Conservation (phyloP, 371 early-diverging fungal species). For the Lichtheimia hyalospora region DNA sequence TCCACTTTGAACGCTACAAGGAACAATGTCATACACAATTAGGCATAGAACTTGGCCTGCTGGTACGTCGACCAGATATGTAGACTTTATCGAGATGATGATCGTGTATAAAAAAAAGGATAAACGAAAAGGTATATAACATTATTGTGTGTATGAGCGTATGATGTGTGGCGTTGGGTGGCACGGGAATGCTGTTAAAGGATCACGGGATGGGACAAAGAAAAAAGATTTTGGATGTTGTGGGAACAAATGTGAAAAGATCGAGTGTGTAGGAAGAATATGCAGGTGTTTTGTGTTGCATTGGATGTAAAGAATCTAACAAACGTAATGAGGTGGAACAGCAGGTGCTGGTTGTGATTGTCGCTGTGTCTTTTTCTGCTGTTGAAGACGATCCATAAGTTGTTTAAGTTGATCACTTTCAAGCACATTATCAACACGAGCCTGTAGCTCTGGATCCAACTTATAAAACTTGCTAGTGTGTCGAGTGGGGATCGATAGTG, state of each 20-base stretch:
- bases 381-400: neutral
- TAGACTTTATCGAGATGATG: neutral
- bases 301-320: neutral
- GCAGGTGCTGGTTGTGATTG: neutral
- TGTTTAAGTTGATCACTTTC: conserved; percentile 2
- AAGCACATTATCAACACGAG: conserved; percentile 7
- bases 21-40: conserved; percentile 1
- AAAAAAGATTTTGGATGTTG: neutral
- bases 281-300: too few species aligned
- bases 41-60: neutral
- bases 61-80: conserved; percentile 3
- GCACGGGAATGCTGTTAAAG: neutral
- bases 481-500: conserved; percentile 5
- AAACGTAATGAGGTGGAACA: neutral
- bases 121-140: too few species aligned
- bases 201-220: neutral
- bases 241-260: neutral
- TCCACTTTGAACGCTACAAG: neutral
- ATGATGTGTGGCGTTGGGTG: neutral
- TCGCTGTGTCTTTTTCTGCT: neutral
- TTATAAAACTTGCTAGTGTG: conserved; percentile 9
- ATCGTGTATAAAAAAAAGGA: neutral
- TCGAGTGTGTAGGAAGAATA: neutral
- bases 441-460: conserved; percentile 10
- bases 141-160: neutral